A percentile compares a stretch with the other conserved stretches of the same genome.
These are phyloP conservation scores for Tetratostichococcus sp. DNA, from an alignment of 139 green algal genomes.

Conservation along the genomic window DNA sequence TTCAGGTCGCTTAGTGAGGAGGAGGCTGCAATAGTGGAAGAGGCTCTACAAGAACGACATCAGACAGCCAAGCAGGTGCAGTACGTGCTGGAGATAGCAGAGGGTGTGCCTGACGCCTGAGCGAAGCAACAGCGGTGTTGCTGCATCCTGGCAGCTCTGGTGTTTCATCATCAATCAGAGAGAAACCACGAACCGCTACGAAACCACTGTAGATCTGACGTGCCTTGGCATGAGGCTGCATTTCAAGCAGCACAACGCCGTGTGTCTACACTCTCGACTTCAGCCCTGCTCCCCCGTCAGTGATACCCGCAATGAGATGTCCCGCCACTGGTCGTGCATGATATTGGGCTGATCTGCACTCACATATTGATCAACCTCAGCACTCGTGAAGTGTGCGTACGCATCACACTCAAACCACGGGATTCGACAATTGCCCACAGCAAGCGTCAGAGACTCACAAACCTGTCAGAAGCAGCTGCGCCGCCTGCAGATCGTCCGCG, in stretches of 20 bases:
- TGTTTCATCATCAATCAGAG: too few relatives aligned
- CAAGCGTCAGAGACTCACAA: neutral
- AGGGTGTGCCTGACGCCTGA: neutral
- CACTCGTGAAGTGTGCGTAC: too few relatives aligned
- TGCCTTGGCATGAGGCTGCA: too few relatives aligned
- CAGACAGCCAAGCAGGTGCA: neutral
- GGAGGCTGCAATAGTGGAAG: neutral
- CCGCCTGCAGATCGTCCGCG: neutral
- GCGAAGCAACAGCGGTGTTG: too few relatives aligned
- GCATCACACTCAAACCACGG: too few relatives aligned
- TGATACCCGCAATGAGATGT: neutral
- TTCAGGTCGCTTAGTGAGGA: neutral
- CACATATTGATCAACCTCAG: neutral
- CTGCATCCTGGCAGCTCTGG: too few relatives aligned
- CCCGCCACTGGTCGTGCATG: neutral
- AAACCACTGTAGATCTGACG: too few relatives aligned
- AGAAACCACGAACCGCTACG: too few relatives aligned
- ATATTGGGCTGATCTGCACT: conserved; percentile 1
- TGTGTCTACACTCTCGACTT: too few relatives aligned
- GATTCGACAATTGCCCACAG: neutral
- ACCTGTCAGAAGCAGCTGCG: neutral
- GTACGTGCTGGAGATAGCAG: neutral
- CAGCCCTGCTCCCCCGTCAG: neutral
- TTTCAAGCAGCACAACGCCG: too few relatives aligned
- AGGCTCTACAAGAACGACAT: neutral